Conservation (phyloP, 495 filamentous ascomycete species). For the Articulospora tetracladia region DNA sequence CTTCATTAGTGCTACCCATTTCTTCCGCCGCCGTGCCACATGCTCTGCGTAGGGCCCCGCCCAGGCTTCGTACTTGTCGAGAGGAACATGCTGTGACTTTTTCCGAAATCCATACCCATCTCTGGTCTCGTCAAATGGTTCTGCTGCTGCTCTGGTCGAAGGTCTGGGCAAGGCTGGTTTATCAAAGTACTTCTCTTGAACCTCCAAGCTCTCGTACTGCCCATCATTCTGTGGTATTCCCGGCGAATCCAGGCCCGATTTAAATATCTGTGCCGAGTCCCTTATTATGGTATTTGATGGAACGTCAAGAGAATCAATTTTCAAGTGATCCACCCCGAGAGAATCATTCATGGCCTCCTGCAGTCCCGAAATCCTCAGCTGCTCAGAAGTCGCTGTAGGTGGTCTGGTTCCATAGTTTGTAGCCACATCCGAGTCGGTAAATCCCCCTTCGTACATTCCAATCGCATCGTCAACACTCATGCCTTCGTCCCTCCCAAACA, state of each 20-base stretch:
- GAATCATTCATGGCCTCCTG: slow-evolving; percentile 42
- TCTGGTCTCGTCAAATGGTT: slow-evolving; percentile 34
- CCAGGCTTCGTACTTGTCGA: slow-evolving; percentile 81
- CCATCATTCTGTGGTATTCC: slow-evolving; percentile 17
- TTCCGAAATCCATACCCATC: slow-evolving; percentile 93
- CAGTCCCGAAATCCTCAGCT: slow-evolving; percentile 28
- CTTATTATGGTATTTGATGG: slow-evolving; percentile 22
- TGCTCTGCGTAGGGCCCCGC: slow-evolving; percentile 64
- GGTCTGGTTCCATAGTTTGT: slow-evolving; percentile 17
- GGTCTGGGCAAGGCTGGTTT: slow-evolving; percentile 6
- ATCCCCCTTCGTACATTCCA: slow-evolving; percentile 86
- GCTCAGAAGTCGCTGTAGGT: slow-evolving; percentile 25
- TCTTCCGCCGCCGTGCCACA: slow-evolving; percentile 64
- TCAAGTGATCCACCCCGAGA: slow-evolving; percentile 21
- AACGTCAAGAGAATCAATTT: not conserved
- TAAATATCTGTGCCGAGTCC: slow-evolving; percentile 37
- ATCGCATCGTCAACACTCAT: slow-evolving; percentile 92
- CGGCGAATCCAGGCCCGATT: slow-evolving; percentile 7
- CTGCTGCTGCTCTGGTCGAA: slow-evolving; percentile 6
- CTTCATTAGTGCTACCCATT: slow-evolving; percentile 76
- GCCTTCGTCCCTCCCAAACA: slow-evolving; percentile 58
- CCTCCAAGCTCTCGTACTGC: slow-evolving; percentile 11
- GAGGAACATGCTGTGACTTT: slow-evolving; percentile 70
- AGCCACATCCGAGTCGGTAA: slow-evolving; percentile 48
- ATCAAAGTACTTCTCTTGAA: slow-evolving; percentile 27